Base-by-base conservation (phyloP, 2,329 filamentous ascomycete genomes). In the Calonectria ilicicola region DNA sequence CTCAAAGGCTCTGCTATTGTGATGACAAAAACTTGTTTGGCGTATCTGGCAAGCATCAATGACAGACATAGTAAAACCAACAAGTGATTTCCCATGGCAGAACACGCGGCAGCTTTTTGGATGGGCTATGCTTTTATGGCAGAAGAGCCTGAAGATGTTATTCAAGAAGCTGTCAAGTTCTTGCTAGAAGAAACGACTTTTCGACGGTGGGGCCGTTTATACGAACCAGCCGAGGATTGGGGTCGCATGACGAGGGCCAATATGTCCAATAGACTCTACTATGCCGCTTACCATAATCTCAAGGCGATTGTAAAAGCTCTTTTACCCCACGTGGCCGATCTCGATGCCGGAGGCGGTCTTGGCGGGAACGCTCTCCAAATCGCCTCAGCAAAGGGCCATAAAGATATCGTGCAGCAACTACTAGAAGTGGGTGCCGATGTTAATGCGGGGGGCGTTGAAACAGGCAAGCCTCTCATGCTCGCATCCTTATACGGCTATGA, bases 21-120 rank as follows among this genome's bases (percentile, higher is more conserved):
- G 17, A 79, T 80, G 35, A 73, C 75, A 2, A 75, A 12, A 58
- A 79, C 73, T 3, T 79, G 72, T 65, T 74, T 80, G 27, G 73
- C 62, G 8, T 80, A 80, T 51, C 71, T 79, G 23, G 71, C 49
- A 3, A 65, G 69, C 12, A 75, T 77, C 32, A 65, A 49, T 7
- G 66, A 68, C 9, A 72, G 19, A 26, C 23, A 72, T 27, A 5
- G 29, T 0, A 9, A 65, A 29, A 67, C 74, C 26, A 56, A 58
- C 47, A 10, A 19, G 19, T 6, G 74, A 27, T 79, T 75, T 51
- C 76, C 75, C 17, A 67, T 78, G 69, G 76, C 74, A 53, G 21
- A 38, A 51, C 76, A 73, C 69, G 74, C 79, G 9, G 75, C 76
- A 64, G 44, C 69, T 19, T 51, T 56, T n/a, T 80, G 76, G 79